Evolutionary conservation across 164 flowering plant genomes (phyloP).

Genomic region (Vitis riparia): DNA sequence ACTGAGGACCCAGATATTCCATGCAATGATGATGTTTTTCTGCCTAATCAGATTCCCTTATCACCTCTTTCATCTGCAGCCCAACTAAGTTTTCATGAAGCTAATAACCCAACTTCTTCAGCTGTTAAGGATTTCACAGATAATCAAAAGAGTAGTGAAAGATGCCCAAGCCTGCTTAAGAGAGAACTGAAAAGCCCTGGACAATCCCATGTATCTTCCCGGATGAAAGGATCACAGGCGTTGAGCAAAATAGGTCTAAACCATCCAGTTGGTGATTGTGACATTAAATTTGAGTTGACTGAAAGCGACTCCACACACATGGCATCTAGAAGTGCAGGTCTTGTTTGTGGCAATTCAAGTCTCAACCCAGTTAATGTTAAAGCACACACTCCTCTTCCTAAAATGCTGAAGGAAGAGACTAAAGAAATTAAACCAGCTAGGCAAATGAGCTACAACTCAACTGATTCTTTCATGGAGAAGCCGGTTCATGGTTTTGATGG

Average conservation of each 20-base stretch:
- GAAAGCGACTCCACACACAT: constrained; percentile 15
- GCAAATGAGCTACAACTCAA: constrained; percentile 9
- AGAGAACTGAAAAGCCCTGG: constrained; percentile 28
- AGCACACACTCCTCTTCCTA: constrained; percentile 8
- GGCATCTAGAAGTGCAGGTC: constrained; percentile 15
- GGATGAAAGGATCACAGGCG: constrained; percentile 17
- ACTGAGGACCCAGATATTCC: constrained; percentile 80
- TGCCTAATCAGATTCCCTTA: constrained; percentile 18
- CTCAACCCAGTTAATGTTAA: constrained; percentile 17
- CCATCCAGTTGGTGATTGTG: constrained; percentile 19
- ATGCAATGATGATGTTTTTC: constrained; percentile 59
- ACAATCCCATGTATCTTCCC: constrained; percentile 21
- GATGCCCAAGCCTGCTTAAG: constrained; percentile 14
- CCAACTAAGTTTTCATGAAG: constrained; percentile 17
- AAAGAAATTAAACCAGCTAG: constrained; percentile 19
- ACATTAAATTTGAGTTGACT: constrained; percentile 29
- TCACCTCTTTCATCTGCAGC: constrained; percentile 20
- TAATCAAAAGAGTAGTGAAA: constrained; percentile 26
- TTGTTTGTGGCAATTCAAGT: constrained; percentile 20
- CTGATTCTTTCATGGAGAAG: constrained; percentile 20
- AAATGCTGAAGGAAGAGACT: constrained; percentile 25
- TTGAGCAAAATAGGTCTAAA: constrained; percentile 17
- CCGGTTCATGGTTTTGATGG: constrained; percentile 23
- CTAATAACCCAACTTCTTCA: constrained; percentile 17
- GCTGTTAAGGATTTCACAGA: constrained; percentile 22